Evolutionary conservation across 176 grass and related monocot genomes (phyloP), one percentile per base, ranked within the genome.

Genomic region (Panicum miliaceum): DNA sequence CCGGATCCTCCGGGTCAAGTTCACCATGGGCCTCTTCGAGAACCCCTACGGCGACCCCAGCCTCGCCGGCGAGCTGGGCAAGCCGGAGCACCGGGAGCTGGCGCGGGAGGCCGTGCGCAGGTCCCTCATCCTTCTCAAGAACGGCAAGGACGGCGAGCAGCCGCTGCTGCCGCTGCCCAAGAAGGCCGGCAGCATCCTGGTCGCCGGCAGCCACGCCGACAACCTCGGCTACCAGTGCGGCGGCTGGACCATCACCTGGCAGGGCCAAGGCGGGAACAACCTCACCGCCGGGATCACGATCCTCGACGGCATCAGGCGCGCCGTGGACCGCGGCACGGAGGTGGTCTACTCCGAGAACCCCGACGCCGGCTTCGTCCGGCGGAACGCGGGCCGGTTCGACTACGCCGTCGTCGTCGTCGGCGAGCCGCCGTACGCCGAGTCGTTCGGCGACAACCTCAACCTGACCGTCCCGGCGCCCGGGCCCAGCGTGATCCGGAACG

Each of bases 221-320:
- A 71, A 97, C 64, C 85, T 92, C 57, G 92, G 94, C 26, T 85
- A 79, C 66, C 94, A 97, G 63, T 94, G 94, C 26, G 90, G 94
- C 41, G 94, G 94, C 14, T 97, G 92, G 94, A 97, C 94, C 63
- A 92, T 92, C 20, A 79, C 81, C 65, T 94, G 90, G 94, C 92
- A 92, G 9, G 94, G 94, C 26, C 22, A 15, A 25, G 56, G 56
- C 56, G 56, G 56, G 18, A 58, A 58, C 56, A 23, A 58, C 56
- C 56, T 58, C 54, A 58, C 54, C 54, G 54, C 22, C 6, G 54
- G 54, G 20, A 58, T 20, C 20, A 58, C 54, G 0, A 58, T 58
- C 22, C 54, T 58, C 20, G 54, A 3, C 54, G 20, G 20, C 54
- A 23, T n/a, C 22, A 7, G 18, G 20, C 54, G 54, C 20, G 54